Conservation (phyloP, 768 basidiomycete genomes). For the Collybia mongolica region DNA sequence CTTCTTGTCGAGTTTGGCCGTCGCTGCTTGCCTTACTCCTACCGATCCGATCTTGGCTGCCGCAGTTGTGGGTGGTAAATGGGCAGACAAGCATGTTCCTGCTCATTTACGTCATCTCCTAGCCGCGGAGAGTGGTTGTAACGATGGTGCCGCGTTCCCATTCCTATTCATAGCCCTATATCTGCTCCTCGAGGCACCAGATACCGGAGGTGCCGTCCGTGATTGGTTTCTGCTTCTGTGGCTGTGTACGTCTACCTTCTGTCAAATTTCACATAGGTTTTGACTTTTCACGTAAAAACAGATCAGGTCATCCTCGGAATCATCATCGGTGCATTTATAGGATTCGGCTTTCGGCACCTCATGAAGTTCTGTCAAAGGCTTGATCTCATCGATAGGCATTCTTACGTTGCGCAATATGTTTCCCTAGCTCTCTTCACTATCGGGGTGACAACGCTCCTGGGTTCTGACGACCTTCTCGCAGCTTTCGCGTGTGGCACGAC, state of each 20-base stretch:
- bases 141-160: slow-evolving; percentile 96
- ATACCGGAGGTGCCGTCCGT: slow-evolving; percentile 62
- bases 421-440: slow-evolving; percentile 82
- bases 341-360: slow-evolving; percentile 78
- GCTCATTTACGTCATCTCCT: slow-evolving; percentile 68
- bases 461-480: slow-evolving; percentile 91
- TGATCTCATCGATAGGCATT: slow-evolving; percentile 89
- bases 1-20: slow-evolving; percentile 86
- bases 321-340: slow-evolving; percentile 71
- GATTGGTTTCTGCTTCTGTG: slow-evolving; percentile 90
- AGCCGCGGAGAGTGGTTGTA: slow-evolving; percentile 86
- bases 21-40: slow-evolving; percentile 91
- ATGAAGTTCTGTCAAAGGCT: slow-evolving; percentile 92
- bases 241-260: slow-evolving; percentile 60
- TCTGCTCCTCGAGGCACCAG: slow-evolving; percentile 65
- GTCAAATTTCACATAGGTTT: slow-evolving; percentile 6
- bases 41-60: slow-evolving; percentile 95
- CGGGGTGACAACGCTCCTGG: slow-evolving; percentile 81
- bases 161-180: slow-evolving; percentile 91
- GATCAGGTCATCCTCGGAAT: slow-evolving; percentile 80
- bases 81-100: slow-evolving; percentile 96
- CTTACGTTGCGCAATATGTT: slow-evolving; percentile 90
- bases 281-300: slow-evolving; percentile 23
- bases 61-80: slow-evolving; percentile 92
- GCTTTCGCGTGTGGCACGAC: slow-evolving; percentile 94